Conservation (phyloP, 75 land plant species). For the Pseudotsuga menziesii region DNA sequence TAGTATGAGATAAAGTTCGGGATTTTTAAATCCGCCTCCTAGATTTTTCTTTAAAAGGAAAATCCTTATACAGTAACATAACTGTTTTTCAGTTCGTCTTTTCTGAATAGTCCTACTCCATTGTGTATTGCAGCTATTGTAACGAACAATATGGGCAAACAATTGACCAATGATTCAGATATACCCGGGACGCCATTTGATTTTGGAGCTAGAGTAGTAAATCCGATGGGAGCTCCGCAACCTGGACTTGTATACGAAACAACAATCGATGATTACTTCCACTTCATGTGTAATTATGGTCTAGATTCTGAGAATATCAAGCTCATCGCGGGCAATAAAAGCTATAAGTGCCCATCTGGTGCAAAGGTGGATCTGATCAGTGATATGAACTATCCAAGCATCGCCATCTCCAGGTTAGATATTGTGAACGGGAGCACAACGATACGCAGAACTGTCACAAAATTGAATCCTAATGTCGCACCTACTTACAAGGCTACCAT, state of each 20-base stretch:
- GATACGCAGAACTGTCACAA: constrained; percentile 50
- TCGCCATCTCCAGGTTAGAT: constrained; percentile 39
- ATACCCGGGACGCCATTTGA: constrained; percentile 54
- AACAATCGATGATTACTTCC: constrained; percentile 35
- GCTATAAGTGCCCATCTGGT: constrained; percentile 44
- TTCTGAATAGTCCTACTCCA: too few species aligned
- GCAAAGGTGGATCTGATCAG: constrained; percentile 29
- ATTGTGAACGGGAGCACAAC: constrained; percentile 8
- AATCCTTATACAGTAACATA: too few species aligned
- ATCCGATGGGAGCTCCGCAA: constrained; percentile 33
- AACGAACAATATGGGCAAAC: constrained; percentile 34
- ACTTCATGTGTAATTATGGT: constrained; percentile 61
- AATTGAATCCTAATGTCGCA: constrained; percentile 43
- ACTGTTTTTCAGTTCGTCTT: too few species aligned
- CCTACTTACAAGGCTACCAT: constrained; percentile 36
- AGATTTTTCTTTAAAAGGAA: too few species aligned
- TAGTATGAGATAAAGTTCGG: too few species aligned
- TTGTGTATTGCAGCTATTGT: constrained; percentile 34
- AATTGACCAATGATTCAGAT: constrained; percentile 29
- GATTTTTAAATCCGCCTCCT: too few species aligned
- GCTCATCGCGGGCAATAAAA: constrained; percentile 20
- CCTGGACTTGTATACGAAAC: constrained; percentile 74
- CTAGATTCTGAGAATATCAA: constrained; percentile 31
- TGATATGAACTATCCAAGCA: constrained; percentile 68
- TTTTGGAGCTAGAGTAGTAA: constrained; percentile 65